phyloP scores from a whole-genome alignment of 164 flowering plant species.

The Annona squamosa region DNA sequence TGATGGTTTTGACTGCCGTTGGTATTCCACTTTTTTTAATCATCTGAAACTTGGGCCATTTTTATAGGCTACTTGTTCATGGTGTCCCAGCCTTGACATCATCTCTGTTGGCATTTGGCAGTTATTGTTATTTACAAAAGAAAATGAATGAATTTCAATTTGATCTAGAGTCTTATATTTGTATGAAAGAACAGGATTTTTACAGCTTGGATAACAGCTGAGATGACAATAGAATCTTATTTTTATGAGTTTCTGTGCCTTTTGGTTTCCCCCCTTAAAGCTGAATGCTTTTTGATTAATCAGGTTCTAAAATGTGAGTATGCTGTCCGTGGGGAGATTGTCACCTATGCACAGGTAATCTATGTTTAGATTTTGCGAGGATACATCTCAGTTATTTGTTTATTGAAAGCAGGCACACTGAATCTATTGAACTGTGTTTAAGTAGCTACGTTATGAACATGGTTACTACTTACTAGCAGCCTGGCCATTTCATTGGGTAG shows the following conservation, averaged over 20 bases:
- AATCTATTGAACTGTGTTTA: too few species aligned
- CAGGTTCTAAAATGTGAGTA: conserved; percentile 91
- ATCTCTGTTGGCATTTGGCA: too few species aligned
- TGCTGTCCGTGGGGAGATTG: conserved; percentile 98
- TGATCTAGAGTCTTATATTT: background rate
- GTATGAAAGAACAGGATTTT: background rate
- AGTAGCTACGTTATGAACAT: too few species aligned
- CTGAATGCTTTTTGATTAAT: background rate
- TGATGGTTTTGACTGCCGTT: background rate
- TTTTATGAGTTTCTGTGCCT: background rate
- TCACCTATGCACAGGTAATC: conserved; percentile 75
- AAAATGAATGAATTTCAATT: background rate
- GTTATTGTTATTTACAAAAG: too few species aligned
- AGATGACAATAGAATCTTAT: too few species aligned
- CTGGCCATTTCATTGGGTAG: too few species aligned
- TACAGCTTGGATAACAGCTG: too few species aligned
- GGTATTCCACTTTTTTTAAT: background rate
- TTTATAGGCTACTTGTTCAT: background rate
- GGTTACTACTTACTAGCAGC: too few species aligned
- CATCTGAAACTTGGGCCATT: background rate
- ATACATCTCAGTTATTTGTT: background rate
- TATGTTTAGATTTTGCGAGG: background rate
- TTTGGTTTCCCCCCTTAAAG: background rate
- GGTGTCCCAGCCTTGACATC: background rate
- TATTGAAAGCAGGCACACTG: too few species aligned